These are phyloP conservation scores for Biscutella auriculata DNA, from an alignment of 441 rosid species.

Conservation along the genomic window DNA sequence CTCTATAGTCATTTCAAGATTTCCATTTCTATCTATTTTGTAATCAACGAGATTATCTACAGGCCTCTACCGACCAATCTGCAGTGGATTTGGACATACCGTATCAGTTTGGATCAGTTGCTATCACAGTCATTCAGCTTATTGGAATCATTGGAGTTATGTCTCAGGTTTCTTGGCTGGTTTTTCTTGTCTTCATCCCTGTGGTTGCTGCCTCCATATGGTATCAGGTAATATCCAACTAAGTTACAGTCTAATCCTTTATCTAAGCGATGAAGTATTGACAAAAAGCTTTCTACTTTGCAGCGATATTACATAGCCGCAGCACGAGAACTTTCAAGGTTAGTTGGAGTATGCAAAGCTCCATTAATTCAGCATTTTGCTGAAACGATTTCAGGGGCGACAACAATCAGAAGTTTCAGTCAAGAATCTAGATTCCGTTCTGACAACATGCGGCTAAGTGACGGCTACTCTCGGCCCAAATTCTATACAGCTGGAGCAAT, in stretches of 20 bases:
- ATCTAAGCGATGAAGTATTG: neutral
- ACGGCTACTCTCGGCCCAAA: conserved; percentile 62
- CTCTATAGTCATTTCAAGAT: neutral
- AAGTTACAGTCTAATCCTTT: neutral
- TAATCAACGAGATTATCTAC: neutral
- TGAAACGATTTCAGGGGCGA: conserved; percentile 74
- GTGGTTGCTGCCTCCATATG: conserved; percentile 56
- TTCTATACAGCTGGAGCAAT: conserved; percentile 63
- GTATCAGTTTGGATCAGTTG: conserved; percentile 33
- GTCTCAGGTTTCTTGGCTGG: conserved; percentile 87
- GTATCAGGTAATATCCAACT: conserved; percentile 52
- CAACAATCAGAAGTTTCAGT: conserved; percentile 77
- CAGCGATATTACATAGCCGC: conserved; percentile 73
- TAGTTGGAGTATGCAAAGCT: conserved; percentile 72
- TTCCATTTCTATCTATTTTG: neutral
- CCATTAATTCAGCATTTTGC: conserved; percentile 81
- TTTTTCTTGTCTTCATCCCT: conserved; percentile 67
- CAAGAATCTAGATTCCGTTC: conserved; percentile 57
- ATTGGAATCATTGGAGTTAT: conserved; percentile 70
- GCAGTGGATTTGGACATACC: conserved; percentile 51
- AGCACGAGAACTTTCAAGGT: conserved; percentile 69
- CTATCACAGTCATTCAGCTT: conserved; percentile 46
- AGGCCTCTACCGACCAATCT: conserved; percentile 91
- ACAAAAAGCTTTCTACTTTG: conserved; percentile 12
- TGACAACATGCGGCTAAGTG: conserved; percentile 52